Evolutionary conservation across 345 rosid genomes (phyloP).

Genomic region (Carallia pectinifolia): DNA sequence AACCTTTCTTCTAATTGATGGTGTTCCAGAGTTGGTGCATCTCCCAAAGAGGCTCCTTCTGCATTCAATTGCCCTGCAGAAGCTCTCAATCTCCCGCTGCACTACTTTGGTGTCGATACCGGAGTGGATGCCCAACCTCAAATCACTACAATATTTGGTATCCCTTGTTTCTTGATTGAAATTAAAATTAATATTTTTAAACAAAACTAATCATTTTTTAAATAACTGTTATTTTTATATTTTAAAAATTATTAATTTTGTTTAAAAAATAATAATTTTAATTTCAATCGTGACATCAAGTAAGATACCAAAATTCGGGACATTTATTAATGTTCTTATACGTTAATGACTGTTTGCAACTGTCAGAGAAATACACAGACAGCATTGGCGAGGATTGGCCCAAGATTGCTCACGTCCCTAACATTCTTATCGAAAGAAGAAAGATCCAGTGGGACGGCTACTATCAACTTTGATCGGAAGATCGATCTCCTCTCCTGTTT

Average conservation of each 20-base stretch:
- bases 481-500: no score
- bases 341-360: not conserved
- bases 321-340: no score
- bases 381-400: slow-evolving; percentile 5
- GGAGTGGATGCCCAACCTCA: slow-evolving; percentile 18
- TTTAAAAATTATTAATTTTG: no score
- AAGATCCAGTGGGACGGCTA: no score
- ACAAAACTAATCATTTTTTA: no score
- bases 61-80: not conserved
- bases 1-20: not conserved
- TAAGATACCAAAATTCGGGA: no score
- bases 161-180: no score
- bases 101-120: slow-evolving; percentile 2
- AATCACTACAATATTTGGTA: not conserved
- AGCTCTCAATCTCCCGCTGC: not conserved
- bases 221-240: no score
- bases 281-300: no score
- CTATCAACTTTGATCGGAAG: no score
- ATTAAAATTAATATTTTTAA: no score
- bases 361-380: not conserved
- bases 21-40: not conserved
- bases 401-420: slow-evolving; percentile 11
- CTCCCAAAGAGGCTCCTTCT: slow-evolving; percentile 14
- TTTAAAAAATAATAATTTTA: no score
- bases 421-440: not conserved